Evolutionary conservation across 306 rosid genomes (phyloP), one percentile per base, ranked within the genome.

Genomic region (Urtica urens): DNA sequence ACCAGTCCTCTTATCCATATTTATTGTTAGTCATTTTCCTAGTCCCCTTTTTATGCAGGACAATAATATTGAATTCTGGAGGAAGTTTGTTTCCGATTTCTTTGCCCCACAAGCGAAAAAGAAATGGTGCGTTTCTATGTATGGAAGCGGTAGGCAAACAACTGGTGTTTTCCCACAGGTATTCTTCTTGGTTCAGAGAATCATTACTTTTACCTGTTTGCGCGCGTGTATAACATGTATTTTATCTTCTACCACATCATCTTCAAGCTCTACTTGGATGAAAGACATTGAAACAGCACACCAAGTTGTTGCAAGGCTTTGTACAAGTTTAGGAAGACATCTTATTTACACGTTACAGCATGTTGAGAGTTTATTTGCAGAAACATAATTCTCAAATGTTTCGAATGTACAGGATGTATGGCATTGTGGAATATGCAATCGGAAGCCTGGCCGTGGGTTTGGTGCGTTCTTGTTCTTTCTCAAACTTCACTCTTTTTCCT

Each of bases 71-170:
- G 95, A 83, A 55, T 88, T 88, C 70, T 88, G 97, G 97, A 88
- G 97, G 56, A 83, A 83, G 74, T 88, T 88, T 81, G 97, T 88
- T 58, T 74, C 81, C 4, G 97, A 88, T 47, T 88, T 78, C 68
- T 88, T 74, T 72, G 97, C 93, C 35, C 95, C 97, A 19, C 73
- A 81, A 76, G 97, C 97, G 55, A 88, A 72, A 70, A 88, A 88
- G 84, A 88, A 88, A 69, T 88, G 97, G 97, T 88, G 97, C 46
- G 95, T 88, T 60, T 88, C 97, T 44, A 74, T 83, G 93, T 88
- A 88, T 66, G 97, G 97, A 61, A 76, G 83, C 72, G 87, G 93
- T 55, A 70, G 95, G 44, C 97, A 88, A 64, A 81, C 96, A 63
- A 76, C 77, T 63, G 97, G 97, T 55, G 97, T 88, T 72, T 81